These are phyloP conservation scores for Globisporangium viniferum DNA, from an alignment of 352 stramenopile species.

Conservation along the genomic window DNA sequence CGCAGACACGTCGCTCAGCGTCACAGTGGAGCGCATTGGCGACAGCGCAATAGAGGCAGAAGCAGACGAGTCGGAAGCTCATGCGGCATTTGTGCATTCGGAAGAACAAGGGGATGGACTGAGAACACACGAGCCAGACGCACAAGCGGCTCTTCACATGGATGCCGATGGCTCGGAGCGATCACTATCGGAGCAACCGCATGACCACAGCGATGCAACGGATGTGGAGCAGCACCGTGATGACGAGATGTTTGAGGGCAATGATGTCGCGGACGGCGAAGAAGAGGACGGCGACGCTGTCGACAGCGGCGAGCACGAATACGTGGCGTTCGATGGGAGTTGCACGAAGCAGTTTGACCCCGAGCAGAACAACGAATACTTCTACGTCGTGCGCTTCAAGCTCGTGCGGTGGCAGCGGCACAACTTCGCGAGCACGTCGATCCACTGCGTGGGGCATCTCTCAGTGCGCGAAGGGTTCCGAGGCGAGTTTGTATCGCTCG, in stretches of 20 bases:
- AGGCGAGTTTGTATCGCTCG: slow-evolving; percentile 17
- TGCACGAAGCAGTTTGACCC: slow-evolving; percentile 10
- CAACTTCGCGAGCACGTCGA: slow-evolving; percentile 17
- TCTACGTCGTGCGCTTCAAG: slow-evolving; percentile 47
- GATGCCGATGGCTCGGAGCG: neutral
- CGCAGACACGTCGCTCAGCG: slow-evolving; percentile 30
- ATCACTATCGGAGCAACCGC: slow-evolving; percentile 9
- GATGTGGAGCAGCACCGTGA: neutral
- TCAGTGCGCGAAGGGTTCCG: slow-evolving; percentile 13
- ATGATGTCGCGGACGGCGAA: neutral
- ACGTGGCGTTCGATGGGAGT: slow-evolving; percentile 9
- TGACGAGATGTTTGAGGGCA: neutral
- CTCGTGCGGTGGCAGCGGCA: slow-evolving; percentile 36
- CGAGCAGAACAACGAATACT: slow-evolving; percentile 12
- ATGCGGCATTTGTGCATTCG: neutral
- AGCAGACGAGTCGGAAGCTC: neutral
- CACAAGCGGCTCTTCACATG: neutral
- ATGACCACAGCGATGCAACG: neutral
- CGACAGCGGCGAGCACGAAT: neutral
- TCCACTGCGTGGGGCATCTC: slow-evolving; percentile 20
- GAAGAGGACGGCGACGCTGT: neutral
- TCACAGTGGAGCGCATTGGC: slow-evolving; percentile 19
- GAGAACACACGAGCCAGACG: neutral
- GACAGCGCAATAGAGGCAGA: neutral
- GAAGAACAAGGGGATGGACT: neutral